Conservation (phyloP, 495 filamentous ascomycete species). For the Xylaria venustula region DNA sequence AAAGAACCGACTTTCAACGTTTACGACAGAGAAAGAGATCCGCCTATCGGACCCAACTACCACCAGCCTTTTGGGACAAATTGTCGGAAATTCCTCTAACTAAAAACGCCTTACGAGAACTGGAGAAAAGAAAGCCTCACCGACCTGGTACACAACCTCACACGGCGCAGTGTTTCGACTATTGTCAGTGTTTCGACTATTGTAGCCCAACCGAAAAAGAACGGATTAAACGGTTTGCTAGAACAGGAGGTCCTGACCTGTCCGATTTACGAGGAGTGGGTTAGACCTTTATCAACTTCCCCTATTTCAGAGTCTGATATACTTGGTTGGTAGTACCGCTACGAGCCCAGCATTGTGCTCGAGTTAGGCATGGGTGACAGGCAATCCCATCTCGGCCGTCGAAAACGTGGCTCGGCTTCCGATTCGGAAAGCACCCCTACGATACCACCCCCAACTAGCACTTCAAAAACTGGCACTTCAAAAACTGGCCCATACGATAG, state of each 20-base stretch:
- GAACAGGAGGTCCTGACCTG: conserved; percentile 3
- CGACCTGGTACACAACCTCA: too few relatives aligned
- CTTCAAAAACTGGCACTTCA: conserved; percentile 6
- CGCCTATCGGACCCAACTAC: too few relatives aligned
- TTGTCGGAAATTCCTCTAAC: too few relatives aligned
- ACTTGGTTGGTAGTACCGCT: not conserved
- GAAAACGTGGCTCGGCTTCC: conserved; percentile 15
- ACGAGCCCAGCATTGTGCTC: not conserved
- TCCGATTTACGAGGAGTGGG: not conserved
- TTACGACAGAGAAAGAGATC: too few relatives aligned
- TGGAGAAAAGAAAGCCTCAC: too few relatives aligned
- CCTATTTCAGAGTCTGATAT: not conserved
- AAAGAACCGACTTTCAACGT: too few relatives aligned
- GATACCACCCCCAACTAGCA: too few relatives aligned
- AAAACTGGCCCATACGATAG: conserved; percentile 18
- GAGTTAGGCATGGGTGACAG: conserved; percentile 7
- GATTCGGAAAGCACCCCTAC: conserved; percentile 6
- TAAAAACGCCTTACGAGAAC: too few relatives aligned
- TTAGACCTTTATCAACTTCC: not conserved
- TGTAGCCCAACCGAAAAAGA: not conserved
- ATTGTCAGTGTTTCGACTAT: not conserved
- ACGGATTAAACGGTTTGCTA: not conserved
- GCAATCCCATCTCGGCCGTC: conserved; percentile 14
- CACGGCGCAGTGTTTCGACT: not conserved
- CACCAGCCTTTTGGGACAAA: too few relatives aligned